Evolutionary conservation across 192 early-diverging fungal genomes (phyloP), one percentile per base, ranked within the genome.

Genomic region (Glomus cerebriforme): DNA sequence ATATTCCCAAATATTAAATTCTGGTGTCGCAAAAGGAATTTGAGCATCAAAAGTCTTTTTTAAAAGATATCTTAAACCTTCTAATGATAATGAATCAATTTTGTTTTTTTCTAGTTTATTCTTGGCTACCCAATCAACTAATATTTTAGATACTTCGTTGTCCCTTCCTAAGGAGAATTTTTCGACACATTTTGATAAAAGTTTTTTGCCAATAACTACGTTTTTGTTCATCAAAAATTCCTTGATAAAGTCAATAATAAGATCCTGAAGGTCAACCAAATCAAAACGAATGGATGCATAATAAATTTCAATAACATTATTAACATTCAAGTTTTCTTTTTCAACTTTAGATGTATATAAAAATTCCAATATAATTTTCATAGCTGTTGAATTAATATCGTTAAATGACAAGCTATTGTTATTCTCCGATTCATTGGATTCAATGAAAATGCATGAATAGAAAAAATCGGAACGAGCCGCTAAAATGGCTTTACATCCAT

Each of bases 321-420:
- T n/a, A 35, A 67, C 3, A 7, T 27, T 32, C 12, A 67, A 35
- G 29, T 17, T n/a, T 29, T 64, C 22, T 10, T 64, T 19, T 24
- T 35, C 29, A 22, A n/a, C 65, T 7, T 35, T 35, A 17, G 49
- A 54, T 7, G 65, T 67, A 67, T 67, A 67, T n/a, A 67, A 32
- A 67, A 29, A 67, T 35, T 67, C 65, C 12, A 67, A 35, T 15
- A 67, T 67, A 7, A 35, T 27, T 32, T 67, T 67, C 65, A 67
- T 67, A 19, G 65, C 65, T 2, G 9, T 7, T 29, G 34, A 34
- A 34, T 67, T 67, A 34, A 67, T 67, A 35, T 67, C 3, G 0
- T 15, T 17, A 19, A 67, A 67, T n/a, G 27, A 67, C 19, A 13
- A 7, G 6, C 22, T 54, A 22, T 54, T 7, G 6, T 22, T 54